Conservation (phyloP, 345 rosid species). For the Adansonia digitata region DNA sequence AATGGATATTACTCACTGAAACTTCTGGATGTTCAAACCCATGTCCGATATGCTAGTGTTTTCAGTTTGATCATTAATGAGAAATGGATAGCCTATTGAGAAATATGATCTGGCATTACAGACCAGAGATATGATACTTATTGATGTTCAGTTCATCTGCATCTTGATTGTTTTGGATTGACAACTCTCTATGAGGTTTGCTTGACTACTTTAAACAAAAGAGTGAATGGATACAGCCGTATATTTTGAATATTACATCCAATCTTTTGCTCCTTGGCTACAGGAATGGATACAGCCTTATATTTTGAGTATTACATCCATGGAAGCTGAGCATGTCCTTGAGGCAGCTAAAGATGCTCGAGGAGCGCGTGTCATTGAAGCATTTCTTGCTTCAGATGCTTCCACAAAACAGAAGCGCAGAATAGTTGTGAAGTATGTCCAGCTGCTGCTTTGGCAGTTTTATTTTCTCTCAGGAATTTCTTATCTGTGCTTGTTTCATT, state of each 20-base stretch:
- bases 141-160: not conserved
- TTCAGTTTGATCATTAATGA: not conserved
- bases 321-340: conserved; percentile 64
- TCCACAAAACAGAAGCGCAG: conserved; percentile 69
- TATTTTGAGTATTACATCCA: conserved; percentile 57
- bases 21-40: not conserved
- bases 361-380: conserved; percentile 88
- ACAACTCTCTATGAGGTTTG: not conserved
- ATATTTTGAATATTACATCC: not conserved
- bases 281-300: conserved; percentile 78
- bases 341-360: conserved; percentile 73
- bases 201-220: not conserved
- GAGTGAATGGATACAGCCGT: not conserved
- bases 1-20: not conserved
- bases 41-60: not conserved
- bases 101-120: not conserved
- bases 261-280: conserved; percentile 11
- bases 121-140: not conserved
- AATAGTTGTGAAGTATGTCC: conserved; percentile 64
- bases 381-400: conserved; percentile 69
- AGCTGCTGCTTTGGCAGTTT: conserved; percentile 7
- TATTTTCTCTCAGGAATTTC: conserved; percentile 2
- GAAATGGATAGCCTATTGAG: not conserved
- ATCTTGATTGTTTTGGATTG: conserved; percentile 1
- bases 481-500: not conserved